Evolutionary conservation across 2,329 filamentous ascomycete genomes (phyloP), one percentile per base, ranked within the genome.

Genomic region (Trichoderma citrinoviride): DNA sequence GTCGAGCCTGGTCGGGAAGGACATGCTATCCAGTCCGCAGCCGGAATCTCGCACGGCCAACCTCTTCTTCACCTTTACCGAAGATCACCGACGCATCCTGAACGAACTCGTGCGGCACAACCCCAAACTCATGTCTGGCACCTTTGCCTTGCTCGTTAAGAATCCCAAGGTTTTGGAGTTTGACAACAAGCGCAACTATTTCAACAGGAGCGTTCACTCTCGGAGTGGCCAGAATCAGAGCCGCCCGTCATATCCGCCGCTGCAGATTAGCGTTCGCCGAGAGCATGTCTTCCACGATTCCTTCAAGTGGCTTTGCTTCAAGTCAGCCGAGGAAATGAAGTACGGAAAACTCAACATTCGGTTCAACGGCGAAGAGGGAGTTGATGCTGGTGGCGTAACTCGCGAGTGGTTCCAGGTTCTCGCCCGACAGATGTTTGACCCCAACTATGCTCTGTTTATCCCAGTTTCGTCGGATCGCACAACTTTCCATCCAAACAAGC

Each of bases 371-470:
- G 95, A 99, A 79, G 95, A 99, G 76, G 95, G 96, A 77, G 93
- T 99, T 47, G 96, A 99, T 78, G 95, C 95, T 61, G 96, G 95
- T 70, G 95, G 95, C 79, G 94, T 99, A 53, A 97, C 94, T 43
- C 89, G 96, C 73, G 95, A 99, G 80, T 99, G 96, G 95, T 99
- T 99, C 85, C 94, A 97, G 76, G 94, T 97, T 58, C 90, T 99
- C 70, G 90, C 96, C 33, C 87, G 95, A 67, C 95, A 97, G 74
- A 99, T 99, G 95, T 99, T 99, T 79, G 95, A 99, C 77, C 91
- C 95, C 55, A 95, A 97, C 79, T 99, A 98, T 75, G 95, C 92
- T 56, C 83, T 99, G 44, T 99, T 98, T 80, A 95, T 91, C 57
- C 95, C 95, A 1, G 96, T 99, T 27, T 97, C 95, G 25, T 96